Evolutionary conservation across 202 grass and related monocot species (phyloP).

Genomic region (Carex sylvatica): DNA sequence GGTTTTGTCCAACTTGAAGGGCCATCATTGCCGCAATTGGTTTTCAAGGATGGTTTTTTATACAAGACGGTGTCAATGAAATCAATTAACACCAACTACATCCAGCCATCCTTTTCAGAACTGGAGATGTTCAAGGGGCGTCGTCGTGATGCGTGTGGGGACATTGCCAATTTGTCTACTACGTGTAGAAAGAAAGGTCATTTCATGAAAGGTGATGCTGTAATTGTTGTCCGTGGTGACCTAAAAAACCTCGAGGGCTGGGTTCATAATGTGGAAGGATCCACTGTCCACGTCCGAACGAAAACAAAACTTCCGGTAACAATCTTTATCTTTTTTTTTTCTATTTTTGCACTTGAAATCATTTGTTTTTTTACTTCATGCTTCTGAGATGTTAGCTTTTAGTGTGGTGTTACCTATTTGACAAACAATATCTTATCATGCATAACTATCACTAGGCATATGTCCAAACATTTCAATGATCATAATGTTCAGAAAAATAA

Average conservation of each 20-base stretch:
- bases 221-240: constrained; percentile 85
- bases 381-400: constrained; percentile 6
- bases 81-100: constrained; percentile 57
- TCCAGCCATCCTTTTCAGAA: constrained; percentile 75
- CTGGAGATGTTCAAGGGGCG: constrained; percentile 83
- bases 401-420: neutral
- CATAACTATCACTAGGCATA: neutral
- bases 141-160: constrained; percentile 67
- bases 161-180: constrained; percentile 67
- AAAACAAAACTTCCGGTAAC: constrained; percentile 75
- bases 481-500: neutral
- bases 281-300: constrained; percentile 71
- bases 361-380: neutral
- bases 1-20: neutral
- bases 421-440: neutral
- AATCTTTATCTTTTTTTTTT: constrained; percentile 1
- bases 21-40: neutral
- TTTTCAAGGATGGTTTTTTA: constrained; percentile 93
- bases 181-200: constrained; percentile 90
- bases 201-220: constrained; percentile 89
- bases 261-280: constrained; percentile 89
- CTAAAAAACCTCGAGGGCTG: constrained; percentile 86
- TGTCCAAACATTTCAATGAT: neutral
- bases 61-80: constrained; percentile 77
- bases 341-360: constrained; percentile 8